A percentile compares a stretch with the other conserved stretches of the same genome.
Conservation (phyloP, 495 filamentous ascomycete species). For the Schizothecium vesticola region DNA sequence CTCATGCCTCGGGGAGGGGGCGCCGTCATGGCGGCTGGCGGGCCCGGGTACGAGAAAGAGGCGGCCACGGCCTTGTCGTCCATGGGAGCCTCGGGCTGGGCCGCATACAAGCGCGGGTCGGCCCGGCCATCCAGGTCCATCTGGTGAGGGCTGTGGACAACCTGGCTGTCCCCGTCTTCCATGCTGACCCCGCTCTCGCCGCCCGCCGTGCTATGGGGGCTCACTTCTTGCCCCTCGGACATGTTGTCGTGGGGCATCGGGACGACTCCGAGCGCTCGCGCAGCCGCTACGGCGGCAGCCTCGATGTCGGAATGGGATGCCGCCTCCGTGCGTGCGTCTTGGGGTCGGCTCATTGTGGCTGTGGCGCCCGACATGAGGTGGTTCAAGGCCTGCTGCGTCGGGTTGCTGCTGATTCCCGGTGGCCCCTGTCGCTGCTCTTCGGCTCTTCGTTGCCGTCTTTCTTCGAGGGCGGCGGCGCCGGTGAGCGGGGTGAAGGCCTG, state of each 20-base stretch:
- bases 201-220: constrained; percentile 38
- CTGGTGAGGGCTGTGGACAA: constrained; percentile 37
- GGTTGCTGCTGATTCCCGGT: constrained; percentile 46
- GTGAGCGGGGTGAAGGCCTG: constrained; percentile 45
- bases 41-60: constrained; percentile 42
- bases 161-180: constrained; percentile 28
- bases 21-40: constrained; percentile 35
- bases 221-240: constrained; percentile 33
- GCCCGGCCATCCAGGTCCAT: constrained; percentile 41
- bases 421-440: constrained; percentile 38
- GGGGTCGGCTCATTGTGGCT: constrained; percentile 48
- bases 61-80: constrained; percentile 43
- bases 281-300: constrained; percentile 34
- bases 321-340: constrained; percentile 37
- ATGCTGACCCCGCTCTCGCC: constrained; percentile 35
- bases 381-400: constrained; percentile 46
- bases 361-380: constrained; percentile 50
- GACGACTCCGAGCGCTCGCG: constrained; percentile 27
- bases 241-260: constrained; percentile 31
- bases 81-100: constrained; percentile 42
- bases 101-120: constrained; percentile 28
- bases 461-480: constrained; percentile 51
- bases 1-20: constrained; percentile 62
- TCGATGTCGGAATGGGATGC: constrained; percentile 17
- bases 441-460: constrained; percentile 47